These are phyloP conservation scores for Jatropha multifida DNA, from an alignment of 441 rosid species.

Conservation along the genomic window DNA sequence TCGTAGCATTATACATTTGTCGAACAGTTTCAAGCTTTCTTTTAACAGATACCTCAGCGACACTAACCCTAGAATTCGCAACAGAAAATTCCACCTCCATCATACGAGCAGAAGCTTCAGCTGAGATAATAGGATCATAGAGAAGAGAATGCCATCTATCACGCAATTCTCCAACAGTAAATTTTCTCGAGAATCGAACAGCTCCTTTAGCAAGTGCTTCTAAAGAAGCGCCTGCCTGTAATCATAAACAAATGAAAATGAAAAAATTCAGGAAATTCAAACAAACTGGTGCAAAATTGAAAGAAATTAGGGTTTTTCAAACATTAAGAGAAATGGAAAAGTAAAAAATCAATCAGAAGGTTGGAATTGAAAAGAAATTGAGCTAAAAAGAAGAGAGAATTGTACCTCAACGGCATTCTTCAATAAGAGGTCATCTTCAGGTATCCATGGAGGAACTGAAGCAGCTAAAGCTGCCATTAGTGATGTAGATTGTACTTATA, in stretches of 20 bases:
- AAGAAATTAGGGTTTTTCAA: constrained; percentile 21
- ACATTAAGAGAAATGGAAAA: background rate
- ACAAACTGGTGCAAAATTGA: too few relatives aligned
- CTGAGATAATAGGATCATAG: constrained; percentile 72
- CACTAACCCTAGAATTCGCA: background rate
- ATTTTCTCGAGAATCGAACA: constrained; percentile 70
- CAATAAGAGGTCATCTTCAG: constrained; percentile 77
- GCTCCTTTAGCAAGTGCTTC: constrained; percentile 94
- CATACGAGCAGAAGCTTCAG: constrained; percentile 67
- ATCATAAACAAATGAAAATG: background rate
- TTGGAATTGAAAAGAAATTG: background rate
- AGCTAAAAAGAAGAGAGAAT: background rate
- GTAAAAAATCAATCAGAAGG: background rate
- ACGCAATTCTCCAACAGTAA: constrained; percentile 62
- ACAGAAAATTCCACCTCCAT: constrained; percentile 53
- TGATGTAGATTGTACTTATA: background rate
- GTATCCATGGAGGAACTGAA: constrained; percentile 42
- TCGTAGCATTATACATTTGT: constrained; percentile 54
- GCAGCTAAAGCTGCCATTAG: constrained; percentile 43
- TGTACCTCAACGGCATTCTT: constrained; percentile 87
- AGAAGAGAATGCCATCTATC: constrained; percentile 85
- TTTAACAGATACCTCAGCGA: constrained; percentile 42
- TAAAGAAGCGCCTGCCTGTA: constrained; percentile 86
- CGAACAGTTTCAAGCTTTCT: constrained; percentile 66
- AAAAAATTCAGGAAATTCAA: too few relatives aligned